phyloP scores from a whole-genome alignment of 495 filamentous ascomycete genomes.

The Annulohypoxylon stygium region DNA sequence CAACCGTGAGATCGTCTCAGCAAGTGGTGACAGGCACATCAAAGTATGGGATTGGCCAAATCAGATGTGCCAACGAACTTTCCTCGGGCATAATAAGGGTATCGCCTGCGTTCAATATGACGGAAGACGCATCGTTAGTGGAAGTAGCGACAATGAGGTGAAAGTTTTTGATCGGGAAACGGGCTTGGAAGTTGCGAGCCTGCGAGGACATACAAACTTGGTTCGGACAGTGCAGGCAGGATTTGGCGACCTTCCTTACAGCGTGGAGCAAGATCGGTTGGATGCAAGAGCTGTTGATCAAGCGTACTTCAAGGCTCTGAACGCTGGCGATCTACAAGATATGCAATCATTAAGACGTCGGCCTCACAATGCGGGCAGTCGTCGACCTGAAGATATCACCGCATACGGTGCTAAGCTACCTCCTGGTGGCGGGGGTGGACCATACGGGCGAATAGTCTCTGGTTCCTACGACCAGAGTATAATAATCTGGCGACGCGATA shows the following conservation, averaged over 20 bases:
- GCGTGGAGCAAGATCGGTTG: constrained; percentile 74
- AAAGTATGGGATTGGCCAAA: constrained; percentile 93
- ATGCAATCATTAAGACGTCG: constrained; percentile 59
- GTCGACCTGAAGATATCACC: constrained; percentile 78
- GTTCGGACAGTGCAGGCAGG: constrained; percentile 95
- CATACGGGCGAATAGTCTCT: constrained; percentile 89
- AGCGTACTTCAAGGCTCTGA: constrained; percentile 77
- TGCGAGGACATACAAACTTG: constrained; percentile 82
- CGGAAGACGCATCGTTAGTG: constrained; percentile 94
- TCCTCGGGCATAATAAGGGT: constrained; percentile 90
- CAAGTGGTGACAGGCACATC: constrained; percentile 90
- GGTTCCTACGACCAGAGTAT: constrained; percentile 96
- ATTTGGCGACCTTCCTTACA: constrained; percentile 88
- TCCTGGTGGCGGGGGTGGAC: constrained; percentile 87
- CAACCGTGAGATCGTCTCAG: constrained; percentile 88
- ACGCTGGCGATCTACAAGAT: constrained; percentile 66
- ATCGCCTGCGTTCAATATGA: constrained; percentile 99
- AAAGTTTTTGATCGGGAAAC: constrained; percentile 91
- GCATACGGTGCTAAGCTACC: constrained; percentile 85
- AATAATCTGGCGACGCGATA: constrained; percentile 90
- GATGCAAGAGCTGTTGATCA: constrained; percentile 80
- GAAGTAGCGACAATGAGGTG: constrained; percentile 94
- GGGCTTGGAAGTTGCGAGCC: constrained; percentile 86
- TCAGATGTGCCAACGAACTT: constrained; percentile 78
- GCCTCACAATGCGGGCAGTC: constrained; percentile 79